Percentiles rank a stretch among this genome's conserved stretches.
Conservation (phyloP, 306 rosid genomes). For the Quercus glauca region DNA sequence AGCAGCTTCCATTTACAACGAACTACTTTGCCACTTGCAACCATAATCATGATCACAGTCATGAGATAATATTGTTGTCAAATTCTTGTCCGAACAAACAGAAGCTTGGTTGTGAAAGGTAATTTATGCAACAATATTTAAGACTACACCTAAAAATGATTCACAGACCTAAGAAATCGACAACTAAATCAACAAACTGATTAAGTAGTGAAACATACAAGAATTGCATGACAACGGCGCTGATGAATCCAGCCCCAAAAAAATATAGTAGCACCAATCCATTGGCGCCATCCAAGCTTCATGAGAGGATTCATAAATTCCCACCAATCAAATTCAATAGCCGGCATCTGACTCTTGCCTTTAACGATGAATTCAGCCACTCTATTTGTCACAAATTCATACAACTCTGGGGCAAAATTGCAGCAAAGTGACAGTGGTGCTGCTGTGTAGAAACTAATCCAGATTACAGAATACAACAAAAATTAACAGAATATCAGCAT, state of each 20-base stretch:
- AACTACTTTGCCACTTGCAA: not conserved
- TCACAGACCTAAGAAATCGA: constrained; percentile 9
- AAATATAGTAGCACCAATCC: constrained; percentile 71
- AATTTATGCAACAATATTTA: constrained; percentile 2
- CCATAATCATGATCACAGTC: not conserved
- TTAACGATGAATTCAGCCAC: constrained; percentile 60
- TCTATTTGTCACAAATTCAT: constrained; percentile 37
- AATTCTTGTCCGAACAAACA: not conserved
- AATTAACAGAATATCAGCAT: constrained; percentile 27
- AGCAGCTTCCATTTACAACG: not conserved
- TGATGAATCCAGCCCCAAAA: constrained; percentile 94
- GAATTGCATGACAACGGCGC: constrained; percentile 67
- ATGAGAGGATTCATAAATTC: constrained; percentile 50
- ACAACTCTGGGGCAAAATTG: constrained; percentile 56
- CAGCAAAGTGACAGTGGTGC: constrained; percentile 87
- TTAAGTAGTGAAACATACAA: constrained; percentile 52
- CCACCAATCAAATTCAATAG: constrained; percentile 49
- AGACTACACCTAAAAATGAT: constrained; percentile 2
- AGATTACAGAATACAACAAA: constrained; percentile 35
- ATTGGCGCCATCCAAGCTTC: constrained; percentile 71
- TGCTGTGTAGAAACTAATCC: constrained; percentile 70
- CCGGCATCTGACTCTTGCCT: constrained; percentile 63
- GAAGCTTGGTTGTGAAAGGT: constrained; percentile 8
- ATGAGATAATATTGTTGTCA: not conserved
- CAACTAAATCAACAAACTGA: constrained; percentile 8